Percentiles rank a stretch among this genome's conserved stretches.
Evolutionary conservation across 306 rosid species (phyloP).

Genomic region (Cucumis hystrix): DNA sequence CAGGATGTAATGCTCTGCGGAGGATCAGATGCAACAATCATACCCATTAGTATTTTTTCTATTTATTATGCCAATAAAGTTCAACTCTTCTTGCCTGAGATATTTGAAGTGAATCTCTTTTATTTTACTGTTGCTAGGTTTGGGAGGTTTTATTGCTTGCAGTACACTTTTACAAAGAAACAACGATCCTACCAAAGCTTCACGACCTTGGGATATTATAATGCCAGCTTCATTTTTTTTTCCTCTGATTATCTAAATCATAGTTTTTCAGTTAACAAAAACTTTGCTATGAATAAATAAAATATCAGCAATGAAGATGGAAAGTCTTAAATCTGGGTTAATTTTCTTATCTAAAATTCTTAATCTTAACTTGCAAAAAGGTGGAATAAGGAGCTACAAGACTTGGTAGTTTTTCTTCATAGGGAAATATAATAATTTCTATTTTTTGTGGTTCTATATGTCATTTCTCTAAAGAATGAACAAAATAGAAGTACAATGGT

Average conservation of each 20-base stretch:
- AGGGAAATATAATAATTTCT: not conserved
- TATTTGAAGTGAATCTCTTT: not conserved
- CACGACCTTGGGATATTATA: constrained; percentile 96
- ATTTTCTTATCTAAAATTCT: no score
- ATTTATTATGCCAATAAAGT: constrained; percentile 4
- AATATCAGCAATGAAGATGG: no score
- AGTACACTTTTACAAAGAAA: constrained; percentile 83
- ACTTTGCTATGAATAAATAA: not conserved
- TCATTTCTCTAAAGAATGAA: not conserved
- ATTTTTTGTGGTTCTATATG: not conserved
- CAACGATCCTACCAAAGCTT: constrained; percentile 75
- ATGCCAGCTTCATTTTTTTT: constrained; percentile 14
- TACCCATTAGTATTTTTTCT: constrained; percentile 62
- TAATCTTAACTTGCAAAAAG: no score
- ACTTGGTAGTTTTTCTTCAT: no score
- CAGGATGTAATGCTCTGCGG: no score
- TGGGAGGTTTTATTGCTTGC: constrained; percentile 95
- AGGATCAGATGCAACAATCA: constrained; percentile 77
- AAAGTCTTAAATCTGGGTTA: no score
- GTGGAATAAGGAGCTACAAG: no score
- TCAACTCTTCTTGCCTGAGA: not conserved
- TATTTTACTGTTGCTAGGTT: constrained; percentile 36
- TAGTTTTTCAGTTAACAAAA: not conserved
- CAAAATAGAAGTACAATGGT: not conserved
- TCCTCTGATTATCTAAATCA: not conserved